Evolutionary conservation across 257 asterid species (phyloP).

Genomic region (Thymus mandschuricus): DNA sequence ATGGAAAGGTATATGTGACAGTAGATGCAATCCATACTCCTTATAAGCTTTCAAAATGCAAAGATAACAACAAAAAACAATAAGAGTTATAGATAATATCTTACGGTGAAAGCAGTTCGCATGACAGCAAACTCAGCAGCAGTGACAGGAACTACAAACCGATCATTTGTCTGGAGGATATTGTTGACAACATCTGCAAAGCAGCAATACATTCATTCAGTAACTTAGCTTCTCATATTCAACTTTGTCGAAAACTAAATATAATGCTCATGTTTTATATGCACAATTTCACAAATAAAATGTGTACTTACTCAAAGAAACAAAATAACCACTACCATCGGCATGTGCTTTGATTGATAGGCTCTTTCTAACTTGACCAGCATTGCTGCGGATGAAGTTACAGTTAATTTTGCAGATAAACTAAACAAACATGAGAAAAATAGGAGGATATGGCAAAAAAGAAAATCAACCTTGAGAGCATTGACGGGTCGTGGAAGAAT

Average conservation of each 20-base stretch:
- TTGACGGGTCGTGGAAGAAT: constrained; percentile 94
- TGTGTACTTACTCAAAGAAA: constrained; percentile 68
- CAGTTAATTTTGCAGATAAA: constrained; percentile 28
- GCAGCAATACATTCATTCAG: background rate
- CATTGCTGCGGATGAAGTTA: constrained; percentile 58
- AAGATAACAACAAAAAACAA: constrained; percentile 1
- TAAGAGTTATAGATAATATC: constrained; percentile 26
- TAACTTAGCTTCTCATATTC: background rate
- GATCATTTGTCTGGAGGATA: constrained; percentile 64
- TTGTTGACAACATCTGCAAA: constrained; percentile 83
- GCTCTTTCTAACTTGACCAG: constrained; percentile 91
- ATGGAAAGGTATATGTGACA: constrained; percentile 7
- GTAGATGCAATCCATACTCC: constrained; percentile 11
- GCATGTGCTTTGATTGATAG: constrained; percentile 75
- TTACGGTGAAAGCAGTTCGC: constrained; percentile 84
- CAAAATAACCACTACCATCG: constrained; percentile 80
- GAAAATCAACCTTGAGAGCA: constrained; percentile 70
- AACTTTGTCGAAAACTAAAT: background rate
- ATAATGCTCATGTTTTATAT: constrained; percentile 16
- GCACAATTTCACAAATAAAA: constrained; percentile 3
- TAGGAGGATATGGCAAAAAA: constrained; percentile 13
- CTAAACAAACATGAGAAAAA: constrained; percentile 15
- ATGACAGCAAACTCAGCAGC: constrained; percentile 89
- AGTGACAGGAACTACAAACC: constrained; percentile 84
- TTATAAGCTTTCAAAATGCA: background rate